These are phyloP conservation scores for Pelargonium nanum DNA, from an alignment of 345 rosid species.

Conservation along the genomic window DNA sequence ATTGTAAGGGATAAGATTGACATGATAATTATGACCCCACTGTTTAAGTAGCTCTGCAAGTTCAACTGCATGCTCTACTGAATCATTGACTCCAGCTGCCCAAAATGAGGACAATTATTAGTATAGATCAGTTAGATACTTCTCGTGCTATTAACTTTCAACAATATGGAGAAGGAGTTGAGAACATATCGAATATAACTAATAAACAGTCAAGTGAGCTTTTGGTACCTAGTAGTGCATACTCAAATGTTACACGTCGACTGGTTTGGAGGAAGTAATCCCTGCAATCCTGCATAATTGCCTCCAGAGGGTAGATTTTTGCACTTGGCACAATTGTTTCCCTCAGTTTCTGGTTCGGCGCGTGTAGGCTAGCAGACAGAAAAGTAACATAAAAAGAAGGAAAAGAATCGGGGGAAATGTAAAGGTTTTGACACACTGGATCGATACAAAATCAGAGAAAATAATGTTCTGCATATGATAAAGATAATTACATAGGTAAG, in stretches of 20 bases:
- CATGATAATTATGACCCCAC: constrained; percentile 81
- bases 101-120: constrained; percentile 9
- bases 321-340: constrained; percentile 94
- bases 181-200: too few species aligned
- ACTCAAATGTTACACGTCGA: constrained; percentile 83
- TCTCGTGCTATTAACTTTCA: too few species aligned
- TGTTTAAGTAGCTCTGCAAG: constrained; percentile 71
- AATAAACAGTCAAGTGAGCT: too few species aligned
- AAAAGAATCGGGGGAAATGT: too few species aligned
- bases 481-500: too few species aligned
- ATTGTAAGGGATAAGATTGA: constrained; percentile 85
- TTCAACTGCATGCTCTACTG: constrained; percentile 62
- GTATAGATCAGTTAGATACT: too few species aligned
- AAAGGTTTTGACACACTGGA: too few species aligned
- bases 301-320: constrained; percentile 81
- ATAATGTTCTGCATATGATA: too few species aligned
- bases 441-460: too few species aligned
- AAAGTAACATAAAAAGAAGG: constrained; percentile 10
- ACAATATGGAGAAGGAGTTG: too few species aligned
- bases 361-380: constrained; percentile 55
- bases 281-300: constrained; percentile 85
- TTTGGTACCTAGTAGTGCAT: constrained; percentile 76
- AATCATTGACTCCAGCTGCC: constrained; percentile 89
- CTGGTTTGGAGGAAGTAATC: constrained; percentile 73
- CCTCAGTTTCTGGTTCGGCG: constrained; percentile 82